These are phyloP conservation scores for Cladosporium sp. DNA, from an alignment of 2,329 filamentous ascomycete species.

Conservation along the genomic window DNA sequence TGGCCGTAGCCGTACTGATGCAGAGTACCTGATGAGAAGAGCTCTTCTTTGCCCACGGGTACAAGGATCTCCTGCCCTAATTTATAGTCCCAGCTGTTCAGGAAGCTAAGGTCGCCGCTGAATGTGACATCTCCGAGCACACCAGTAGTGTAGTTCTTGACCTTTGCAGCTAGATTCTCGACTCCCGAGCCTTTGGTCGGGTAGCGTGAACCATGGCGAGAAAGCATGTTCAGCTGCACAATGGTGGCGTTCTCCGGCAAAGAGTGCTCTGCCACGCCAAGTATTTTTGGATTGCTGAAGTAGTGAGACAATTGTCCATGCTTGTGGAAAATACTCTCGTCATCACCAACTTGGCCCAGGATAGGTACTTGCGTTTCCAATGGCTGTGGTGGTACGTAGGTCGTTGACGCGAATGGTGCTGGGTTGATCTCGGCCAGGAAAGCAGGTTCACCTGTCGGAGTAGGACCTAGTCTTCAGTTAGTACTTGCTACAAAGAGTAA, in stretches of 20 bases:
- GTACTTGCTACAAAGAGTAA: background rate
- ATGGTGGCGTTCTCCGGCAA: slow-evolving; percentile 67
- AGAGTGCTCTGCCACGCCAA: slow-evolving; percentile 71
- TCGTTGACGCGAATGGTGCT: slow-evolving; percentile 60
- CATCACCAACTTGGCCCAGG: slow-evolving; percentile 49
- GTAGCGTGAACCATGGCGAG: slow-evolving; percentile 72
- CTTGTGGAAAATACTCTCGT: slow-evolving; percentile 68
- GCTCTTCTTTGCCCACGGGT: slow-evolving; percentile 69
- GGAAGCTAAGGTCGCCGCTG: slow-evolving; percentile 61
- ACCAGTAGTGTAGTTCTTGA: slow-evolving; percentile 54
- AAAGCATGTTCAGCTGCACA: slow-evolving; percentile 70
- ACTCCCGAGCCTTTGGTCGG: slow-evolving; percentile 64
- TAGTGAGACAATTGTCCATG: slow-evolving; percentile 72
- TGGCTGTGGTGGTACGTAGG: slow-evolving; percentile 68
- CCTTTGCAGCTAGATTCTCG: slow-evolving; percentile 55
- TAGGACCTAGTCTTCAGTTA: slow-evolving; percentile 54
- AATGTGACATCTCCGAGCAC: slow-evolving; percentile 53
- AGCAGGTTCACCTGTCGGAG: slow-evolving; percentile 67
- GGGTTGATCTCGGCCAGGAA: slow-evolving; percentile 72
- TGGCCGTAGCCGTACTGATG: slow-evolving; percentile 73
- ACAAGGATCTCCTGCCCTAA: slow-evolving; percentile 72
- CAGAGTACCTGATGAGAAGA: slow-evolving; percentile 64
- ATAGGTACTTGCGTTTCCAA: slow-evolving; percentile 72
- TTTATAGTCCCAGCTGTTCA: slow-evolving; percentile 68
- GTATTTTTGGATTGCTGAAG: slow-evolving; percentile 65